Evolutionary conservation across 768 basidiomycete species (phyloP).

Genomic region (Mycena metata): DNA sequence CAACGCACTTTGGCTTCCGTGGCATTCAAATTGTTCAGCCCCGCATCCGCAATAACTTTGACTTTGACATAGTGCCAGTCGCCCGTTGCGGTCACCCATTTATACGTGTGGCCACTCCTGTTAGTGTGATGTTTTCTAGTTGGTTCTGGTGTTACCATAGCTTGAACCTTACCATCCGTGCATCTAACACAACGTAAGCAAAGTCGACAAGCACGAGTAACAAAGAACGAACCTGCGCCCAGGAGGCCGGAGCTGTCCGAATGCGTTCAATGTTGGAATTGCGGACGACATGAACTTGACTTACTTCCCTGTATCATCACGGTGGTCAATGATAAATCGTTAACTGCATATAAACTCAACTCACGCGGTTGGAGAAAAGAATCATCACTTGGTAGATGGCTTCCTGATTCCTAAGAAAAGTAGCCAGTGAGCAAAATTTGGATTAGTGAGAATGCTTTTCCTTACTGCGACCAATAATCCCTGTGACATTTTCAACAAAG

Average conservation of each 20-base stretch:
- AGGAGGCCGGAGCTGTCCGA: constrained; percentile 29
- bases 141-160: too few relatives aligned
- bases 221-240: constrained; percentile 29
- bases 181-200: constrained; percentile 19
- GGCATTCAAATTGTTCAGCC: constrained; percentile 34
- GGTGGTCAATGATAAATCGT: too few relatives aligned
- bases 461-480: constrained; percentile 41
- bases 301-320: too few relatives aligned
- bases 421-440: neutral
- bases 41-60: constrained; percentile 28
- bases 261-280: neutral
- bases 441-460: neutral
- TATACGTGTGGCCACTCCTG: constrained; percentile 35
- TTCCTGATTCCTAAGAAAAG: constrained; percentile 36
- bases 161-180: constrained; percentile 18
- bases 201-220: too few relatives aligned
- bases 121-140: too few relatives aligned
- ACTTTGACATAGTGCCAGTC: constrained; percentile 35
- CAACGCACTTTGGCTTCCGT: constrained; percentile 17
- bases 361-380: constrained; percentile 28
- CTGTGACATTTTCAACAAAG: neutral
- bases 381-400: constrained; percentile 35
- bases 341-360: too few relatives aligned
- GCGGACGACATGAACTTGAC: too few relatives aligned
- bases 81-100: constrained; percentile 32